Conservation (phyloP, 2,329 filamentous ascomycete genomes). For the Colletotrichum somersetense region DNA sequence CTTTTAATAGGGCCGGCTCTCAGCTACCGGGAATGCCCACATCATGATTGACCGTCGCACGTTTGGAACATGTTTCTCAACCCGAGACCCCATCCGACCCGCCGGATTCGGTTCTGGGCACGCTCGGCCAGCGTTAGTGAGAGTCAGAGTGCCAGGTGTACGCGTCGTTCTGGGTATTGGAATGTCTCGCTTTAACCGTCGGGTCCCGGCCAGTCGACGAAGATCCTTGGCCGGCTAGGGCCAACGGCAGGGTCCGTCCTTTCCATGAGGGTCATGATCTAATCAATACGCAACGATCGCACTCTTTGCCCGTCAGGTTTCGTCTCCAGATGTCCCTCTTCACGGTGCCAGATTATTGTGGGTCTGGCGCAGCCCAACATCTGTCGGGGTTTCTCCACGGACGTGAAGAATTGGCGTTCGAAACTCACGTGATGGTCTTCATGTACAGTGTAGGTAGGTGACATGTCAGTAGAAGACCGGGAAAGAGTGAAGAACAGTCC, state of each 20-base stretch:
- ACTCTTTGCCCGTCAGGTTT: neutral
- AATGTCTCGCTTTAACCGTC: constrained; percentile 27
- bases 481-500: neutral
- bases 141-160: constrained; percentile 6
- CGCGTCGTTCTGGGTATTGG: constrained; percentile 17
- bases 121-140: neutral
- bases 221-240: constrained; percentile 28
- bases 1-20: neutral
- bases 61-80: constrained; percentile 12
- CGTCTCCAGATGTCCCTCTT: neutral
- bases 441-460: neutral
- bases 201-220: neutral
- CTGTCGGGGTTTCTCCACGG: constrained; percentile 20
- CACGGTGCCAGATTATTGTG: constrained; percentile 10
- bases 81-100: constrained; percentile 27
- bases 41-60: neutral
- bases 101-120: constrained; percentile 9
- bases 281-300: constrained; percentile 2
- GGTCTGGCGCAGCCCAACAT: neutral
- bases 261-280: constrained; percentile 20
- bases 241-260: constrained; percentile 18
- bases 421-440: neutral
- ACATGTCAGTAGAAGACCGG: neutral
- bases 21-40: neutral
- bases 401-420: neutral